These are phyloP conservation scores for Ramalina intermedia DNA, from an alignment of 495 filamentous ascomycete species.

Conservation along the genomic window DNA sequence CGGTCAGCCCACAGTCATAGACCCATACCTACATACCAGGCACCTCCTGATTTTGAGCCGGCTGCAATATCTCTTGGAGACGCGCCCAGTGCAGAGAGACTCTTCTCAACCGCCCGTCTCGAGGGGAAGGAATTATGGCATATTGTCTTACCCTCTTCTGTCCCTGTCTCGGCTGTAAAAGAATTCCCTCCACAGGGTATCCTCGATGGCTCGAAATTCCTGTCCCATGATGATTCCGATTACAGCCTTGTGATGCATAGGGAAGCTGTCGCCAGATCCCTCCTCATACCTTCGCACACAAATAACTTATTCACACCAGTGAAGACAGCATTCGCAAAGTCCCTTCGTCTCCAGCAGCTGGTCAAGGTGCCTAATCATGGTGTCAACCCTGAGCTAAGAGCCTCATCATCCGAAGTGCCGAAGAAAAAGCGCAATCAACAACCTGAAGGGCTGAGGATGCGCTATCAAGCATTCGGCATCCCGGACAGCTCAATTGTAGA, in stretches of 20 bases:
- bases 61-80: conserved; percentile 8
- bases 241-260: conserved; percentile 16
- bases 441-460: conserved; percentile 13
- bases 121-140: conserved; percentile 40
- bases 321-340: conserved; percentile 1
- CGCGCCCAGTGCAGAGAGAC: conserved; percentile 8
- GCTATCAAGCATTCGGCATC: conserved; percentile 16
- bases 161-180: conserved; percentile 28
- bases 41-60: conserved; percentile 26
- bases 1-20: neutral
- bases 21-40: conserved; percentile 11
- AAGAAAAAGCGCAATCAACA: conserved; percentile 8
- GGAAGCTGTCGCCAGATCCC: neutral
- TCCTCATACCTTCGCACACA: conserved; percentile 9
- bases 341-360: conserved; percentile 13
- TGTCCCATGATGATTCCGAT: conserved; percentile 24
- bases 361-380: conserved; percentile 5
- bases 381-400: neutral
- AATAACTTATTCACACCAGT: conserved; percentile 4
- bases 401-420: neutral
- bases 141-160: conserved; percentile 33
- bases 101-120: conserved; percentile 19
- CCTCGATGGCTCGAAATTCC: conserved; percentile 18
- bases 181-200: conserved; percentile 24
- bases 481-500: conserved; percentile 1